phyloP scores from a whole-genome alignment of 2,329 filamentous ascomycete genomes.

The Zasmidium angulare region DNA sequence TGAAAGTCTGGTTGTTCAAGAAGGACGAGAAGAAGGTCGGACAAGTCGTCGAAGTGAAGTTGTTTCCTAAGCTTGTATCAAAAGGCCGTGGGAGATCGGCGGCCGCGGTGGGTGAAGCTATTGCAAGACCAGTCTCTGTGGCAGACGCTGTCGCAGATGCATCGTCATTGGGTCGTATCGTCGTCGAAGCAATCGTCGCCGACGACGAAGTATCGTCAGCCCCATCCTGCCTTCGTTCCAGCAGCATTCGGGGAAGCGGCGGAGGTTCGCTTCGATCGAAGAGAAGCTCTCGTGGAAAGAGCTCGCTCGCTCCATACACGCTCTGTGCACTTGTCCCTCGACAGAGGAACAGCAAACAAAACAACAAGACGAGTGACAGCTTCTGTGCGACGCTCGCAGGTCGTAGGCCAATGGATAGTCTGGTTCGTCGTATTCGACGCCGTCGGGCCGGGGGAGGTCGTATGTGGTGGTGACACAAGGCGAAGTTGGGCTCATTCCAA shows the following conservation, averaged over 20 bases:
- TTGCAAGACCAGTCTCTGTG: conserved; percentile 16
- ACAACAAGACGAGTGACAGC: conserved; percentile 13
- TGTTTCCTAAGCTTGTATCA: conserved; percentile 51
- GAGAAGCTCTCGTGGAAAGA: conserved; percentile 22
- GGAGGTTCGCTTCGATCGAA: conserved; percentile 31
- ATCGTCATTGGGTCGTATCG: conserved; percentile 13
- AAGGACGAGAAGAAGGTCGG: conserved; percentile 68
- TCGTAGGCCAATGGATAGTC: neutral
- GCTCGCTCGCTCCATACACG: conserved; percentile 16
- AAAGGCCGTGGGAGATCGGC: conserved; percentile 44
- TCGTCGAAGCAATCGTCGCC: conserved; percentile 9
- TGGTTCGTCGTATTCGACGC: conserved; percentile 8
- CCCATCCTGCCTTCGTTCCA: conserved; percentile 24
- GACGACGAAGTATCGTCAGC: conserved; percentile 16
- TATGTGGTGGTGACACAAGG: conserved; percentile 23
- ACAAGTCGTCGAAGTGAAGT: conserved; percentile 56
- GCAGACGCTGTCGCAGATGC: conserved; percentile 17
- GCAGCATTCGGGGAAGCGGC: conserved; percentile 22
- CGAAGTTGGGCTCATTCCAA: conserved; percentile 24
- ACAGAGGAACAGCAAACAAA: conserved; percentile 25
- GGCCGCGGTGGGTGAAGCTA: conserved; percentile 22
- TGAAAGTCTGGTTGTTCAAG: conserved; percentile 65
- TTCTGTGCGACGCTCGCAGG: neutral
- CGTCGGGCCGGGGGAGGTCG: conserved; percentile 12
- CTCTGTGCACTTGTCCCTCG: conserved; percentile 20